These are phyloP conservation scores for Phycomyces nitens DNA, from an alignment of 192 early-diverging fungal species.

Conservation along the genomic window DNA sequence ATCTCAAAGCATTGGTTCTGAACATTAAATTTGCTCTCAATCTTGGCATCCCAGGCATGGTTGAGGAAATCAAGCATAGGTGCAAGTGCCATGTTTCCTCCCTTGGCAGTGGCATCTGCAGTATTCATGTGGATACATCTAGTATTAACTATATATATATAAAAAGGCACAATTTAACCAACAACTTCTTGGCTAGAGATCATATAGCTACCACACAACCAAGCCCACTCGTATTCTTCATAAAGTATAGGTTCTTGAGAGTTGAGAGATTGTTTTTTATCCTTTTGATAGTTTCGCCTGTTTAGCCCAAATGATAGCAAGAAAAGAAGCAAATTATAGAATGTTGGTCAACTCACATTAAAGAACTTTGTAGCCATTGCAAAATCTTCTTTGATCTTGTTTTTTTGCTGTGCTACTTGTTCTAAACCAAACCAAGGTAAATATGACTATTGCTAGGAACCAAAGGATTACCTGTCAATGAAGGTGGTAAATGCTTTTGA, in stretches of 20 bases:
- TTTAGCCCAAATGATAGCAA: neutral
- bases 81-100: conserved; percentile 61
- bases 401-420: conserved; percentile 42
- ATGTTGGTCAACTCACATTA: conserved; percentile 14
- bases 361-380: conserved; percentile 10
- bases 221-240: conserved; percentile 54
- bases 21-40: conserved; percentile 47
- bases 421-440: conserved; percentile 17
- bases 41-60: conserved; percentile 59
- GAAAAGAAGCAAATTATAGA: neutral
- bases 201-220: conserved; percentile 52
- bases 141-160: conserved; percentile 44
- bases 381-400: conserved; percentile 47
- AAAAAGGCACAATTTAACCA: neutral
- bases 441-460: neutral
- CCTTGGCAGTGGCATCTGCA: conserved; percentile 37
- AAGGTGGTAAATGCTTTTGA: conserved; percentile 34
- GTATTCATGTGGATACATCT: conserved; percentile 52
- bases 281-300: conserved; percentile 20
- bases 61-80: conserved; percentile 77
- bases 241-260: conserved; percentile 22
- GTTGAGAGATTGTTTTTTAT: neutral
- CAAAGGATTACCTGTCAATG: conserved; percentile 32
- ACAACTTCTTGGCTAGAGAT: neutral
- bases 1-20: conserved; percentile 61